A percentile compares a stretch with the other conserved stretches of the same genome.
Conservation (phyloP, 768 basidiomycete species). For the Naematelia encephala region DNA sequence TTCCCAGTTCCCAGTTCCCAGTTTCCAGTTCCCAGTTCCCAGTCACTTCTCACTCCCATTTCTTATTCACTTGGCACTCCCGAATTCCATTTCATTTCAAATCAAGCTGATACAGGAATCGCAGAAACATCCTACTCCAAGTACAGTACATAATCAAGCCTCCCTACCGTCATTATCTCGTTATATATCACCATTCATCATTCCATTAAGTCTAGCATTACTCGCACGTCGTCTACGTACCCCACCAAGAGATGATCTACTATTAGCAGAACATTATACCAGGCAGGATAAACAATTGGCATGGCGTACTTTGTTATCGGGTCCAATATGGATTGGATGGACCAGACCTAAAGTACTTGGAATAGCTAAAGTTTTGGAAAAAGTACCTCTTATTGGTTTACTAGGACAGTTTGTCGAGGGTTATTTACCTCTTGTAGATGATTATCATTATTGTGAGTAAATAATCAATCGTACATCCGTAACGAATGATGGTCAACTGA, state of each 20-base stretch:
- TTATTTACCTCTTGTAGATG: conserved; percentile 47
- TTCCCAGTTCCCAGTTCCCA: no score
- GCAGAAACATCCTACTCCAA: no score
- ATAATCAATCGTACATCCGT: background rate
- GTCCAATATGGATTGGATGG: conserved; percentile 67
- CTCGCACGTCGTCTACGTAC: conserved; percentile 72
- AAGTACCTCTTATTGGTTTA: conserved; percentile 38
- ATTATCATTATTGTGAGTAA: conserved; percentile 48
- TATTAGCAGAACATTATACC: conserved; percentile 62
- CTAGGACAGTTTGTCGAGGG: conserved; percentile 43
- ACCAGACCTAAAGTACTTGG: conserved; percentile 43
- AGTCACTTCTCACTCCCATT: no score
- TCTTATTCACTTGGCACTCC: no score
- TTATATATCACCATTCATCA: conserved; percentile 62
- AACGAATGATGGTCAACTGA: background rate
- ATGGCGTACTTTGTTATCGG: conserved; percentile 74
- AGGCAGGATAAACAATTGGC: conserved; percentile 74
- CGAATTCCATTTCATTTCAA: no score
- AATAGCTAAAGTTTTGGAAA: conserved; percentile 26
- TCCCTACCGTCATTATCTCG: conserved; percentile 52
- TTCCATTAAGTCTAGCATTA: conserved; percentile 67
- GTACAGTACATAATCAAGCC: conserved; percentile 9
- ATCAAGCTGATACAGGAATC: no score
- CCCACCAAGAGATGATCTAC: conserved; percentile 60
- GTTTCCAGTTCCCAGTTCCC: no score